phyloP scores from a whole-genome alignment of 352 stramenopile genomes.

The Salisapilia sapeloensis region DNA sequence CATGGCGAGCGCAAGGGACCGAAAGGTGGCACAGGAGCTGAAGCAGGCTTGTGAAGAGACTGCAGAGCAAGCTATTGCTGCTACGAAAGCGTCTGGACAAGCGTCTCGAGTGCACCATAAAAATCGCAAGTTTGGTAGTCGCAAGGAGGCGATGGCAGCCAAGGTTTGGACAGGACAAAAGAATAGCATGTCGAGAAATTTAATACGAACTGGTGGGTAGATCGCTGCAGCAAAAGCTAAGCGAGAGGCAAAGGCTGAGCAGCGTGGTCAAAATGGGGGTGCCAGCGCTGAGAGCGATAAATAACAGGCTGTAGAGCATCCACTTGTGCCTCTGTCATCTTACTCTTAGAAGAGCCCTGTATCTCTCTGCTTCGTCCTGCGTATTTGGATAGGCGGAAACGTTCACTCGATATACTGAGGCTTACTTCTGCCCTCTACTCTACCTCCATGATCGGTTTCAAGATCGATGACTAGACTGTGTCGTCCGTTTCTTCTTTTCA shows the following conservation, averaged over 20 bases:
- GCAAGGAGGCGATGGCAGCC: slow-evolving; percentile 66
- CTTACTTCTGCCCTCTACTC: too few species aligned
- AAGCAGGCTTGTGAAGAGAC: slow-evolving; percentile 75
- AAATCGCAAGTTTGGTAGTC: slow-evolving; percentile 66
- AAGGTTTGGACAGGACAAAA: slow-evolving; percentile 15
- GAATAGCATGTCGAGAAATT: background rate
- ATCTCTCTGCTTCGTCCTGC: too few species aligned
- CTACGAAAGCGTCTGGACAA: slow-evolving; percentile 48
- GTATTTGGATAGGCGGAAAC: too few species aligned
- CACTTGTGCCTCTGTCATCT: too few species aligned
- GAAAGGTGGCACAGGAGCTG: slow-evolving; percentile 44
- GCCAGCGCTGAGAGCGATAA: too few species aligned
- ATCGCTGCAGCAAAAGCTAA: slow-evolving; percentile 66
- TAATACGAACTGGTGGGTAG: slow-evolving; percentile 6
- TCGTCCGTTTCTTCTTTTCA: too few species aligned
- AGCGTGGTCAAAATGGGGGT: background rate
- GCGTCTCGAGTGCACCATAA: slow-evolving; percentile 68
- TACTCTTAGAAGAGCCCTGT: too few species aligned
- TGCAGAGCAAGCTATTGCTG: slow-evolving; percentile 54
- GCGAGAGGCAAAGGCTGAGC: slow-evolving; percentile 29
- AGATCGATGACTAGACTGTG: too few species aligned
- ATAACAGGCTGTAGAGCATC: too few species aligned
- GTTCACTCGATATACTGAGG: too few species aligned
- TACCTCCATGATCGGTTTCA: too few species aligned
- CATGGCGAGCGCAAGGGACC: slow-evolving; percentile 52